phyloP scores from a whole-genome alignment of 495 filamentous ascomycete genomes.

The Penicillium taxi region DNA sequence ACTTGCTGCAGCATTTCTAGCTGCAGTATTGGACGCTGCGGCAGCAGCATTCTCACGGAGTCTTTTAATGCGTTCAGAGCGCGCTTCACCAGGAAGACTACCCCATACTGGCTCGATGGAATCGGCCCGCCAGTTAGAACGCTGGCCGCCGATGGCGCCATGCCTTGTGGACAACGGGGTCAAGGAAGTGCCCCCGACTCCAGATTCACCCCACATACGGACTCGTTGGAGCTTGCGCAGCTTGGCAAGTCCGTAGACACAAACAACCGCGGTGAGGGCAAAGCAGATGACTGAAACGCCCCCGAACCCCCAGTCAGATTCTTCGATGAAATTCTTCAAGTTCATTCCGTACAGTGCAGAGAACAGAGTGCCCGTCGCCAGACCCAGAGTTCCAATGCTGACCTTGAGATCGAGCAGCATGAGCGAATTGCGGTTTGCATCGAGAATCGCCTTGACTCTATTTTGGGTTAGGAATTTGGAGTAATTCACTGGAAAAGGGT shows the following conservation, averaged over 20 bases:
- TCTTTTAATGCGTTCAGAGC: slow-evolving; percentile 36
- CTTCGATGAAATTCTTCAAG: slow-evolving; percentile 96
- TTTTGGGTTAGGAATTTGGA: slow-evolving; percentile 10
- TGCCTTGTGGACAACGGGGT: slow-evolving; percentile 23
- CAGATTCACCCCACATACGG: slow-evolving; percentile 66
- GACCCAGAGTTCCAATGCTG: slow-evolving; percentile 84
- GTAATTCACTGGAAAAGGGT: background rate
- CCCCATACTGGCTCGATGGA: slow-evolving; percentile 41
- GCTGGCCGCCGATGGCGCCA: slow-evolving; percentile 15
- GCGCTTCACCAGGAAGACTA: slow-evolving; percentile 38
- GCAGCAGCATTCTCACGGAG: slow-evolving; percentile 31
- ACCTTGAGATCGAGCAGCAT: slow-evolving; percentile 98
- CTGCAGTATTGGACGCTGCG: slow-evolving; percentile 10
- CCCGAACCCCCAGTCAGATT: slow-evolving; percentile 81
- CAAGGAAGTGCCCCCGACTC: slow-evolving; percentile 29
- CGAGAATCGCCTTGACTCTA: slow-evolving; percentile 92
- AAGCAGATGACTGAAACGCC: slow-evolving; percentile 63
- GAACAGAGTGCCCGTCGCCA: slow-evolving; percentile 87
- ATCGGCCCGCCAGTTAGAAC: slow-evolving; percentile 41
- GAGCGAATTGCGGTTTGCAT: slow-evolving; percentile 93
- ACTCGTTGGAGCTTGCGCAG: slow-evolving; percentile 82
- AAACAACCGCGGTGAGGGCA: slow-evolving; percentile 66
- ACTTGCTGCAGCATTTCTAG: slow-evolving; percentile 6
- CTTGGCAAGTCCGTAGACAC: slow-evolving; percentile 69
- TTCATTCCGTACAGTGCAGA: slow-evolving; percentile 99